phyloP scores from a whole-genome alignment of 2,329 filamentous ascomycete genomes.

The Cryoendolithus antarcticus region DNA sequence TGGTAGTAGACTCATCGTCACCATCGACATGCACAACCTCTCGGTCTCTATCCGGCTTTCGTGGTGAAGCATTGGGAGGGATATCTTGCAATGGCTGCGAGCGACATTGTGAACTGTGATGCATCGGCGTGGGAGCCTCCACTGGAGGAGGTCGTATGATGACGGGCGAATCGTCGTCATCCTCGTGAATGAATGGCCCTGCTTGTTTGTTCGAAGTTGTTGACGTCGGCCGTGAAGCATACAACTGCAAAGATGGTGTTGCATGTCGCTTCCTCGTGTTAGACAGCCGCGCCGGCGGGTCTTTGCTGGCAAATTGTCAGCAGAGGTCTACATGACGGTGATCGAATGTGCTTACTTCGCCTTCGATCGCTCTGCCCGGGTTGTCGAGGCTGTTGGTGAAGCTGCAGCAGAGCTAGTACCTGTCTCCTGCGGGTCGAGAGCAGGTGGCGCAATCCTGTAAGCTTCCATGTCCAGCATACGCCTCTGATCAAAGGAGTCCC shows the following conservation, averaged over 20 bases:
- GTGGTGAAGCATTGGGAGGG: slow-evolving; percentile 17
- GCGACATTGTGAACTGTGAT: slow-evolving; percentile 1
- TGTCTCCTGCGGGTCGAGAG: no score
- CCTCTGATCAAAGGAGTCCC: slow-evolving; percentile 28
- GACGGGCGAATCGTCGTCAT: slow-evolving; percentile 12
- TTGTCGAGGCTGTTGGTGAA: no score
- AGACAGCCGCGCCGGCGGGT: slow-evolving; percentile 14
- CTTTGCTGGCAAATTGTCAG: slow-evolving; percentile 1
- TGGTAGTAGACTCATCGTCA: not conserved
- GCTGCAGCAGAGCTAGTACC: no score
- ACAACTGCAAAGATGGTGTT: slow-evolving; percentile 18
- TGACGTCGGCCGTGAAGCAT: slow-evolving; percentile 6
- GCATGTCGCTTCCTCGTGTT: slow-evolving; percentile 18
- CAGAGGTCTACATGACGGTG: no score
- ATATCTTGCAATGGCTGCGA: slow-evolving; percentile 16
- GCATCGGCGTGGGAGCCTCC: not conserved
- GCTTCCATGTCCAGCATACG: no score
- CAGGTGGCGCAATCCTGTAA: no score
- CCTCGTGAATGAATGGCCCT: slow-evolving; percentile 18
- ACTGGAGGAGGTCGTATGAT: no score
- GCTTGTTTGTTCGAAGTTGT: not conserved
- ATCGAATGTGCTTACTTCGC: no score
- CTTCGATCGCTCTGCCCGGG: no score
- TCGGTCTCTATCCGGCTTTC: slow-evolving; percentile 3
- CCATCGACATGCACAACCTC: not conserved